Percentiles rank a stretch among this genome's conserved stretches.
phyloP scores from a whole-genome alignment of 306 rosid species.

The Prunus padus region DNA sequence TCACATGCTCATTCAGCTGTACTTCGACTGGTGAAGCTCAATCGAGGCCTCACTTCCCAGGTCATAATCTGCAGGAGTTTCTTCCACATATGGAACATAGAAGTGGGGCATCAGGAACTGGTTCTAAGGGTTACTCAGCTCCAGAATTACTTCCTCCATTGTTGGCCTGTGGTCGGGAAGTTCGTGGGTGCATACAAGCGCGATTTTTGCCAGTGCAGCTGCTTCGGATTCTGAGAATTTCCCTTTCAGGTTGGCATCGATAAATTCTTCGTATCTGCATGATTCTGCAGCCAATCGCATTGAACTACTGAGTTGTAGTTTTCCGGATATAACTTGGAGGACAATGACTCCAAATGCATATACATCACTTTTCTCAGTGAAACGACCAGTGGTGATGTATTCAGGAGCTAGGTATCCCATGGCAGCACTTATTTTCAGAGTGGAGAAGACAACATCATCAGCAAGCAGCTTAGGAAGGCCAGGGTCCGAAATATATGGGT shows the following conservation, averaged over 20 bases:
- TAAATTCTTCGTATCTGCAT: conserved; percentile 49
- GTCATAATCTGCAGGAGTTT: background rate
- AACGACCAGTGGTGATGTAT: conserved; percentile 86
- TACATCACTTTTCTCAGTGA: conserved; percentile 85
- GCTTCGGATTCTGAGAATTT: conserved; percentile 65
- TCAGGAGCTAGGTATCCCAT: conserved; percentile 98
- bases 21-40: conserved; percentile 1
- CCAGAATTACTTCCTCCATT: conserved; percentile 51
- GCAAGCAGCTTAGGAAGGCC: conserved; percentile 91
- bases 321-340: conserved; percentile 81
- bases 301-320: conserved; percentile 44
- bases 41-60: background rate
- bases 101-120: conserved; percentile 10
- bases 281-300: conserved; percentile 53
- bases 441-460: conserved; percentile 84
- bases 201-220: conserved; percentile 53
- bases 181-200: conserved; percentile 64
- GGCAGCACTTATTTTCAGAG: conserved; percentile 93
- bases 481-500: conserved; percentile 71
- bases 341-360: conserved; percentile 88
- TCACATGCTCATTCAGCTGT: conserved; percentile 8
- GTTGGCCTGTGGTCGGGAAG: conserved; percentile 69
- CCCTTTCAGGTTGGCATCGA: conserved; percentile 57
- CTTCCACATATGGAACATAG: background rate
- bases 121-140: conserved; percentile 38